phyloP scores from a whole-genome alignment of 495 filamentous ascomycete genomes.

The Margaritispora aquatica region DNA sequence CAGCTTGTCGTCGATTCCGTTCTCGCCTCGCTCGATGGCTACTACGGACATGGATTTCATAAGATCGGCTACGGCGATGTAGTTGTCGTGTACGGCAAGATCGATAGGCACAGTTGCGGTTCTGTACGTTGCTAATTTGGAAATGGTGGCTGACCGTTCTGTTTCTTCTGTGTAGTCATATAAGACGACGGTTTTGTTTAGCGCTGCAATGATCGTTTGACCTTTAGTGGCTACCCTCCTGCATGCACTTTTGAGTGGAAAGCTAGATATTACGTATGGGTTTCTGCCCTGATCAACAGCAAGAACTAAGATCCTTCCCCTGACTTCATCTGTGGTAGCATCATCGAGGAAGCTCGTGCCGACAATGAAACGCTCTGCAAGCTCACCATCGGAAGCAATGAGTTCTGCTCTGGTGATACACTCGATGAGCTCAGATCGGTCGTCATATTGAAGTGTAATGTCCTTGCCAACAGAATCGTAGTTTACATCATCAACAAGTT shows the following conservation, averaged over 20 bases:
- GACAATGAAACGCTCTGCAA: constrained; percentile 78
- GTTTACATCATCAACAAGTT: constrained; percentile 45
- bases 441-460: constrained; percentile 39
- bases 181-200: constrained; percentile 78
- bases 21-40: constrained; percentile 48
- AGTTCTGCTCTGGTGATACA: constrained; percentile 75
- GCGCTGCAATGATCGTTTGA: constrained; percentile 74
- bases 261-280: constrained; percentile 58
- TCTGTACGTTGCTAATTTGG: constrained; percentile 65
- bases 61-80: constrained; percentile 81
- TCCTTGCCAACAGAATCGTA: constrained; percentile 39
- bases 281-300: constrained; percentile 69
- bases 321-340: constrained; percentile 21
- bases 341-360: constrained; percentile 76
- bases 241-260: constrained; percentile 68
- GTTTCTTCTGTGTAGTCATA: constrained; percentile 46
- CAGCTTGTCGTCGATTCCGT: constrained; percentile 44
- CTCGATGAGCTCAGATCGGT: constrained; percentile 73
- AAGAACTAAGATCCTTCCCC: constrained; percentile 76
- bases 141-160: constrained; percentile 45
- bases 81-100: constrained; percentile 59
- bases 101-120: constrained; percentile 83
- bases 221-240: constrained; percentile 67
- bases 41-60: constrained; percentile 89
- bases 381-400: constrained; percentile 42